These are phyloP conservation scores for Nakazawaea pomicola DNA, from an alignment of 805 yeast genomes.

Conservation along the genomic window DNA sequence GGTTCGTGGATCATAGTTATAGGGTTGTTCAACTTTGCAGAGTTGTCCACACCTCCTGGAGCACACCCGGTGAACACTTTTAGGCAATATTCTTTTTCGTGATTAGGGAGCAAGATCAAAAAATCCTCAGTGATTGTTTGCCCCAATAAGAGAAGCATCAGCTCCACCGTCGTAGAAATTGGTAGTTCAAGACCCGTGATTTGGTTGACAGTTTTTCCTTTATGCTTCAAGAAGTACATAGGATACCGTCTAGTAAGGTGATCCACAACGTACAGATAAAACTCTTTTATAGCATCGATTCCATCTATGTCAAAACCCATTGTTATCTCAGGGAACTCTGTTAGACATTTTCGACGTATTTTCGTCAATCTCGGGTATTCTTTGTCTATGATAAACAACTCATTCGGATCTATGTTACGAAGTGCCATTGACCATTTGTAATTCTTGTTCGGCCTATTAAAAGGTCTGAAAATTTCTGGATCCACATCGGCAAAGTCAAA, in stretches of 20 bases:
- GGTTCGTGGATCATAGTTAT: conserved; percentile 56
- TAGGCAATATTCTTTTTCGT: conserved; percentile 49
- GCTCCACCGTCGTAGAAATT: conserved; percentile 13
- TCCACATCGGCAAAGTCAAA: conserved; percentile 38
- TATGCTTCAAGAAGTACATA: conserved; percentile 34
- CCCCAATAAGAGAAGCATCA: conserved; percentile 16
- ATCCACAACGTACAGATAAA: conserved; percentile 36
- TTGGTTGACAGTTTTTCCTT: conserved; percentile 13
- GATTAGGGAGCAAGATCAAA: conserved; percentile 41
- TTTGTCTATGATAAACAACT: conserved; percentile 59
- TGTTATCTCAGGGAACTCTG: conserved; percentile 27
- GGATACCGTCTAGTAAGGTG: conserved; percentile 49
- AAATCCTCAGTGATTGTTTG: conserved; percentile 58
- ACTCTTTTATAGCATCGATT: conserved; percentile 39
- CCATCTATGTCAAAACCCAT: conserved; percentile 28
- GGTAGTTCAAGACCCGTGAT: conserved; percentile 25
- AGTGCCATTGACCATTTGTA: conserved; percentile 64
- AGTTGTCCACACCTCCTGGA: conserved; percentile 73
- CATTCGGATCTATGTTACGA: conserved; percentile 39
- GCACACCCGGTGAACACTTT: conserved; percentile 58
- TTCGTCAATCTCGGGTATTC: conserved; percentile 45
- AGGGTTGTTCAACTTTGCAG: conserved; percentile 42
- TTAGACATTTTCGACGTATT: conserved; percentile 30
- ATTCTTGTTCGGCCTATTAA: conserved; percentile 35
- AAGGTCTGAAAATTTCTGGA: conserved; percentile 42